Evolutionary conservation across 23 red algal species (phyloP).

Genomic region (Agarophyton chilense): DNA sequence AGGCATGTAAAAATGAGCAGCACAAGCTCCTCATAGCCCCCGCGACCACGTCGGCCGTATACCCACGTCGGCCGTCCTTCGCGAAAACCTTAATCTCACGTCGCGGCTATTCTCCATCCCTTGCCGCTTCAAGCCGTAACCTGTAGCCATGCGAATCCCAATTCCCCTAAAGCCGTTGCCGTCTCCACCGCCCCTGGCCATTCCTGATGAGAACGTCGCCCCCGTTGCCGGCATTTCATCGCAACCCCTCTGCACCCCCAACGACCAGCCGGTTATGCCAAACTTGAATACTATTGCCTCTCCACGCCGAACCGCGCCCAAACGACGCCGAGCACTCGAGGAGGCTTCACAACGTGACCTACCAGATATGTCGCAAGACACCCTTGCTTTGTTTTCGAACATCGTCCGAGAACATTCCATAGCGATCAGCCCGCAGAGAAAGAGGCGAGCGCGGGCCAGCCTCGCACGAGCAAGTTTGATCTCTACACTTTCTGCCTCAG

Average conservation of each 20-base stretch:
- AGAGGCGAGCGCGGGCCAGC: neutral
- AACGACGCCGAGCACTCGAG: conserved; percentile 34
- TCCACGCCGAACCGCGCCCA: conserved; percentile 43
- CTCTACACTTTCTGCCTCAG: conserved; percentile 51
- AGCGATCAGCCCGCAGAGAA: neutral
- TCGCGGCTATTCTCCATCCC: too few species aligned
- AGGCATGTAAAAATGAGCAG: neutral
- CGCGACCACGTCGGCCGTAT: too few species aligned
- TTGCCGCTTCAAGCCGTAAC: too few species aligned
- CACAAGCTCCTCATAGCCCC: too few species aligned
- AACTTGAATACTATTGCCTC: conserved; percentile 12
- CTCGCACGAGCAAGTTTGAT: conserved; percentile 65
- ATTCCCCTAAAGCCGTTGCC: conserved; percentile 9
- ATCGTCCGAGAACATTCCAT: conserved; percentile 50
- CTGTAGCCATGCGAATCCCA: conserved; percentile 4
- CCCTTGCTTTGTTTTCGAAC: conserved; percentile 57
- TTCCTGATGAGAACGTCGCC: neutral
- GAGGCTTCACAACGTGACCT: conserved; percentile 46
- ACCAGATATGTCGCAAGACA: conserved; percentile 85
- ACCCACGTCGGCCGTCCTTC: too few species aligned
- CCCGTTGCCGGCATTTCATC: neutral
- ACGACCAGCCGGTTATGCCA: conserved; percentile 40
- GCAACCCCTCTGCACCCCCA: conserved; percentile 66
- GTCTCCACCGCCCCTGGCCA: neutral
- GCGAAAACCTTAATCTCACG: too few species aligned